Conservation (phyloP, 441 rosid species). For the Syzygium syzygioides region DNA sequence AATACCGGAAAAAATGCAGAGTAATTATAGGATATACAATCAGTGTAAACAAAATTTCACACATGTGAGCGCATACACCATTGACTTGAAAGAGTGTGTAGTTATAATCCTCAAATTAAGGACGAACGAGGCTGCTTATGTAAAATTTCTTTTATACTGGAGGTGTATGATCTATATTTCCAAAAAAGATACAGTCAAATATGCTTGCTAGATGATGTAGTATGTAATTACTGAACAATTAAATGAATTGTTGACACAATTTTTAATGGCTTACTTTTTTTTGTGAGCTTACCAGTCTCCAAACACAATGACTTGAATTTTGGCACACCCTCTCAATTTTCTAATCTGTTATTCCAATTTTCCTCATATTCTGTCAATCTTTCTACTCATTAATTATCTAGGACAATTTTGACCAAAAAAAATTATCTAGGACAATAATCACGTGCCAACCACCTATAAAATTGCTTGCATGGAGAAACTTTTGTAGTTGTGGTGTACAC, state of each 20-base stretch:
- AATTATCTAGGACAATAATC: neutral
- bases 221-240: neutral
- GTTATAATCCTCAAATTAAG: neutral
- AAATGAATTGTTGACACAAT: neutral
- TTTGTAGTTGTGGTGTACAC: neutral
- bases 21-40: neutral
- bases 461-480: neutral
- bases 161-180: neutral
- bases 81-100: neutral
- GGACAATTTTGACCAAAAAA: too few relatives aligned
- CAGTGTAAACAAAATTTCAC: neutral
- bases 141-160: neutral
- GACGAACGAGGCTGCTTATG: neutral
- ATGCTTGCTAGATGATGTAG: neutral
- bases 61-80: neutral
- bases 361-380: neutral
- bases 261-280: neutral
- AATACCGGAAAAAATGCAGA: neutral
- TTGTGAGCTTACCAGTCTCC: neutral
- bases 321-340: neutral
- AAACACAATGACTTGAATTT: neutral
- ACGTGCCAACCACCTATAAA: neutral
- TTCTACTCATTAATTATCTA: neutral
- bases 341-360: neutral
- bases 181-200: accelerated